phyloP scores from a whole-genome alignment of 2,329 filamentous ascomycete species.

The Pyricularia sp. region DNA sequence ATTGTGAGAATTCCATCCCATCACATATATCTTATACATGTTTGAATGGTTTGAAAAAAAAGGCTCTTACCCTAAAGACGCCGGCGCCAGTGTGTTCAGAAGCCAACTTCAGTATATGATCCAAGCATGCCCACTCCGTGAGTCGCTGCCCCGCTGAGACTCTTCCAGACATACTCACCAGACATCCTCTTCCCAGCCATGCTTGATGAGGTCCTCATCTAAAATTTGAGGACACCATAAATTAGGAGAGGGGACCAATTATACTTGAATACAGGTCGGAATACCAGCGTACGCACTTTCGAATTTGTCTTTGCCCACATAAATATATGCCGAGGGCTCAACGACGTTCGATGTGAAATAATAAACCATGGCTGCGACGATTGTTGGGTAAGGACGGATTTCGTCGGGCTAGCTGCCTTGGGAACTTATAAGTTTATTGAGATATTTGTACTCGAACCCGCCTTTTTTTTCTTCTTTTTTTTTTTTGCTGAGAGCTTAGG shows the following conservation, averaged over 20 bases:
- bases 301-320: slow-evolving; percentile 97
- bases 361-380: slow-evolving; percentile 61
- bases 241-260: slow-evolving; percentile 1
- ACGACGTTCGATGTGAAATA: slow-evolving; percentile 87
- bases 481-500: background rate
- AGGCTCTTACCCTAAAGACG: background rate
- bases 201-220: slow-evolving; percentile 96
- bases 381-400: background rate
- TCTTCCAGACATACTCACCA: slow-evolving; percentile 44
- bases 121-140: background rate
- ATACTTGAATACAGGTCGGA: background rate
- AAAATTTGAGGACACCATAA: slow-evolving; percentile 3
- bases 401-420: background rate
- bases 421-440: background rate
- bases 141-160: background rate
- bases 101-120: background rate
- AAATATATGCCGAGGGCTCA: slow-evolving; percentile 72
- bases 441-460: background rate
- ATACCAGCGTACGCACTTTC: slow-evolving; percentile 59
- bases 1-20: background rate
- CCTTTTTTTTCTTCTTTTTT: background rate
- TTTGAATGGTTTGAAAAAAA: background rate
- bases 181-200: slow-evolving; percentile 88
- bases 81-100: background rate
- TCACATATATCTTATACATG: background rate